Base-by-base conservation (phyloP, 1,284 basidiomycete species). In the Earliella scabrosa region DNA sequence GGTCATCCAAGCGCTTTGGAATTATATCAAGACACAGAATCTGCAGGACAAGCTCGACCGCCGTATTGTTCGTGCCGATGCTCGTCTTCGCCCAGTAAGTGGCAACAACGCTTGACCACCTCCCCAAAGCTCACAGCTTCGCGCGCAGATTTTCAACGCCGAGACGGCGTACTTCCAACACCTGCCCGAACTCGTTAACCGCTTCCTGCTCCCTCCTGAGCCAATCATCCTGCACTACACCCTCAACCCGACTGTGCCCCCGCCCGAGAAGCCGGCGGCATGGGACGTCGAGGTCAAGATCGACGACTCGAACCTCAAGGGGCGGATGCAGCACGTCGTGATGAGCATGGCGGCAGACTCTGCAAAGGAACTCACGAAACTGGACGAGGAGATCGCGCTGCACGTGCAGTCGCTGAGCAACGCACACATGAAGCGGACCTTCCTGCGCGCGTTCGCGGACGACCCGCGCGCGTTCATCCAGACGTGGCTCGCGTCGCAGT, bases 11-110 rank as follows among this genome's bases (percentile, higher is more conserved):
- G 85, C 92, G 0, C 72, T 98, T 10, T 98, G 96, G 96, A 92
- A 90, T 66, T 95, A 97, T 66, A 91, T 98, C 75, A 97, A 97
- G 72, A 77, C 89, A 18, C 82, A 92, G 59, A 87, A 88, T 21
- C 79, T 98, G 18, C 93, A 97, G 73, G 95, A 98, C 72, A 95
- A 96, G 68, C 86, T 88, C 0, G 95, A 98, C 72, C 82, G 90
- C 53, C 85, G 90, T 44, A 75, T 88, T 50, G 85, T 98, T 58
- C 85, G 86, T 39, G 82, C 89, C 2, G 91, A 98, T 60, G 88
- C 87, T 4, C 82, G 82, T 46, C 73, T 97, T 45, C 79, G 81
- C 69, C 76, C 79, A 0, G 90, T 91, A 66, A 50, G 82, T 35
- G 31, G 4, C 8, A 9, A 4, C 31, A 8, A 32, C 8, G 31